These are phyloP conservation scores for Nitzschia sp. DNA, from an alignment of 108 stramenopile genomes.

Conservation along the genomic window DNA sequence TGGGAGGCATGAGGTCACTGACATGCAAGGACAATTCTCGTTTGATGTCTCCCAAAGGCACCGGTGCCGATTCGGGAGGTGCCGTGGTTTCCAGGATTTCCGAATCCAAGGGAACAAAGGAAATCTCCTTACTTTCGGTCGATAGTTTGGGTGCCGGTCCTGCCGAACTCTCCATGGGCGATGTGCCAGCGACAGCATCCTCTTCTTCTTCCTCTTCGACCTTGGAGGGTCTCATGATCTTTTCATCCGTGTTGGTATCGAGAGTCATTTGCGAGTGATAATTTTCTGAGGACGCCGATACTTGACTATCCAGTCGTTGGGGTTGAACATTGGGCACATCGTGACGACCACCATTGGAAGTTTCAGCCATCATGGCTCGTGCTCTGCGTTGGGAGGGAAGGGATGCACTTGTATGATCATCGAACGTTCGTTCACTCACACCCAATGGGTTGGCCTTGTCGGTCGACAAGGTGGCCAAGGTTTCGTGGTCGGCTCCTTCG, in stretches of 20 bases:
- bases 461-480: neutral
- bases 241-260: conserved; percentile 11
- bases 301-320: neutral
- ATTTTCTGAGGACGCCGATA: neutral
- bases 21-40: too few species aligned
- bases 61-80: too few species aligned
- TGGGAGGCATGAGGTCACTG: too few species aligned
- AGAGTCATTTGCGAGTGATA: conserved; percentile 2
- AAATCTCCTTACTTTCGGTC: conserved; percentile 4
- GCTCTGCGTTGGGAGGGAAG: too few species aligned
- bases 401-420: too few species aligned
- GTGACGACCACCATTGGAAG: neutral
- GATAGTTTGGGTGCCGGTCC: too few species aligned
- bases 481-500: neutral
- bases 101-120: conserved; percentile 10
- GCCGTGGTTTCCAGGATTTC: neutral
- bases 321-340: neutral
- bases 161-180: too few species aligned
- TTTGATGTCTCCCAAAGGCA: too few species aligned
- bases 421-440: too few species aligned
- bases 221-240: too few species aligned
- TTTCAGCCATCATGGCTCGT: neutral
- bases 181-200: too few species aligned
- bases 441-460: neutral
- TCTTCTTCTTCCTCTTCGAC: too few species aligned